Conservation (phyloP, 148 eudicot genomes). For the Hydrangea macrophylla region DNA sequence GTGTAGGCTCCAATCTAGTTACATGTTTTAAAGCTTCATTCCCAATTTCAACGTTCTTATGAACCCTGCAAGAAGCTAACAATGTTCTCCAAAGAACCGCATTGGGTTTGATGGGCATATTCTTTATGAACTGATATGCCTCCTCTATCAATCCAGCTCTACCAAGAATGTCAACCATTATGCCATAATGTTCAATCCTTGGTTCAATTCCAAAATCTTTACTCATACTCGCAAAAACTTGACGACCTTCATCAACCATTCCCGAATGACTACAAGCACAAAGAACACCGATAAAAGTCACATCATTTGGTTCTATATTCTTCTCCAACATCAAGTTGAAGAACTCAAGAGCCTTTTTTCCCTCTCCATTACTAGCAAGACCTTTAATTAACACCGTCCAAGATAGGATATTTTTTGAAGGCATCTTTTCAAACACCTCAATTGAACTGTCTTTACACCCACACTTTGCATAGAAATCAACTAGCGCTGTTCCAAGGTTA, state of each 20-base stretch:
- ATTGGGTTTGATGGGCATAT: slow-evolving; percentile 42
- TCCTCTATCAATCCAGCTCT: slow-evolving; percentile 41
- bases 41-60: slow-evolving; percentile 30
- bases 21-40: slow-evolving; percentile 33
- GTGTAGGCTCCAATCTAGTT: slow-evolving; percentile 22
- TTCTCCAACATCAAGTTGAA: slow-evolving; percentile 25
- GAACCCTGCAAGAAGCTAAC: slow-evolving; percentile 37
- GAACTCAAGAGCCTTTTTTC: slow-evolving; percentile 31
- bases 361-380: slow-evolving; percentile 39
- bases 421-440: slow-evolving; percentile 34
- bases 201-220: slow-evolving; percentile 34
- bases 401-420: slow-evolving; percentile 30
- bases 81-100: slow-evolving; percentile 40
- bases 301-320: slow-evolving; percentile 29
- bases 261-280: slow-evolving; percentile 41
- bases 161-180: slow-evolving; percentile 42
- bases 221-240: slow-evolving; percentile 25
- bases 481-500: slow-evolving; percentile 33
- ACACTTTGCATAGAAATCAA: slow-evolving; percentile 42
- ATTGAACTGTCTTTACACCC: slow-evolving; percentile 28
- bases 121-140: slow-evolving; percentile 32
- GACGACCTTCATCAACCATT: slow-evolving; percentile 31
- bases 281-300: slow-evolving; percentile 36
- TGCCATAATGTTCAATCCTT: slow-evolving; percentile 39
- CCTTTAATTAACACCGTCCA: slow-evolving; percentile 43